Evolutionary conservation across 495 filamentous ascomycete genomes (phyloP), one percentile per base, ranked within the genome.

Genomic region (Acidiella bohemica): DNA sequence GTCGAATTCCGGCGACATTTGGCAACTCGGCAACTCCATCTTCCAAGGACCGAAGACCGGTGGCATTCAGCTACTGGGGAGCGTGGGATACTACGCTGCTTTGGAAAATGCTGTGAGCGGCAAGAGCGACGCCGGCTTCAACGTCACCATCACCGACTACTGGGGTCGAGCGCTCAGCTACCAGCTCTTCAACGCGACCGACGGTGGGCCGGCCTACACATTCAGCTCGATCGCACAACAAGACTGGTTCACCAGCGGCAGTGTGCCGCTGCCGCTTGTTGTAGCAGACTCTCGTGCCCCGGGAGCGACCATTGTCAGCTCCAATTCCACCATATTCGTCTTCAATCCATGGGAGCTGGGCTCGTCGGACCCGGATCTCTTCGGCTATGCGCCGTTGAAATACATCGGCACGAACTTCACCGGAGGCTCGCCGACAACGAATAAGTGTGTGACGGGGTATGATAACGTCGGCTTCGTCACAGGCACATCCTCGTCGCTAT

Each of bases 321-420:
- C 73, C 31, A 93, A 93, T 55, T 68, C 84, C 1, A 93, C 88
- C 4, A 73, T 90, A 31, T 81, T 68, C 46, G 85, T 92, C 52
- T 84, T 93, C 68, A 88, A 78, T 55, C 84, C 90, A 0, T 92
- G 70, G 58, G 88, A 96, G 49, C 70, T 93, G 37, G 88, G 88
- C 26, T 76, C 76, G 5, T 86, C 71, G 39, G 88, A 96, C 53
- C 83, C 85, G 0, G 84, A 77, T 0, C 63, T 83, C 5, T 87
- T 65, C 53, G 86, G 75, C 16, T 95, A 93, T 45, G 79, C 64
- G 1, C 84, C 84, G 3, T 60, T 78, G 10, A 57, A 73, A 30
- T 92, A 80, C 57, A 56, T 92, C 4, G 88, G 84, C 6, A 84
- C 85, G 18, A 78, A 80, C 50, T 92, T 94, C 59, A 72, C 64